Base-by-base conservation (phyloP, 306 rosid species). In the Trifolium dubium region DNA sequence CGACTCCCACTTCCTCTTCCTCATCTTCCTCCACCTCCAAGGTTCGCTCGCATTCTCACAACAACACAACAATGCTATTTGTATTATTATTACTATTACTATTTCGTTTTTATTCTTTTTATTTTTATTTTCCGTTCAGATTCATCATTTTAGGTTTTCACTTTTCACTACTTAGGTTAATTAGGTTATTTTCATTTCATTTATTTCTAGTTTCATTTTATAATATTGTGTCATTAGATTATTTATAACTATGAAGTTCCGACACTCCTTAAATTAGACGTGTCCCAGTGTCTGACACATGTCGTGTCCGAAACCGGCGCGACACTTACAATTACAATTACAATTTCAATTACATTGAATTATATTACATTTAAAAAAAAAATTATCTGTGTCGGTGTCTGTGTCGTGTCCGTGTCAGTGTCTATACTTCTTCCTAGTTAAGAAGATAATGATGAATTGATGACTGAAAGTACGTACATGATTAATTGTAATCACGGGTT, bases 1-100 rank as follows among this genome's bases (percentile, higher is more conserved):
- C 93, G 2, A 81, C 86, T 3, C 87, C 88, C 9, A 37, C 40
- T 7, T 88, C 98, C 1, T 80, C 75, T 76, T 82, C 73, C 59
- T 87, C 85, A 51, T 43, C 89, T 77, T 87, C 83, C 55, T 89
- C 92, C 79, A 79, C 90, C 68, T 89, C 90, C 77, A 80, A 91
- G 97, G 98, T 93, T 79, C n/a, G 89, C 62, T 79, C n/a, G 89
- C 62, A 53, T 44, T 1, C 29, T 67, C 60, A 8, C n/a, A 31
- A 34, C 43, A 1, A 1, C 4, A 13, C 3, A 76, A 72, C 66
- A 11, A 28, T 53, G 7, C 49, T 5, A 1, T 5, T 49, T n/a
- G n/a, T n/a, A n/a, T n/a, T 29, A 32, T 46, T 23, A 23, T 23
- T 23, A 23, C 1, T 23, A 23, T 0, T 23, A 23, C 1, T 23